phyloP scores from a whole-genome alignment of 2,329 filamentous ascomycete species.

The Triangularia setosa region DNA sequence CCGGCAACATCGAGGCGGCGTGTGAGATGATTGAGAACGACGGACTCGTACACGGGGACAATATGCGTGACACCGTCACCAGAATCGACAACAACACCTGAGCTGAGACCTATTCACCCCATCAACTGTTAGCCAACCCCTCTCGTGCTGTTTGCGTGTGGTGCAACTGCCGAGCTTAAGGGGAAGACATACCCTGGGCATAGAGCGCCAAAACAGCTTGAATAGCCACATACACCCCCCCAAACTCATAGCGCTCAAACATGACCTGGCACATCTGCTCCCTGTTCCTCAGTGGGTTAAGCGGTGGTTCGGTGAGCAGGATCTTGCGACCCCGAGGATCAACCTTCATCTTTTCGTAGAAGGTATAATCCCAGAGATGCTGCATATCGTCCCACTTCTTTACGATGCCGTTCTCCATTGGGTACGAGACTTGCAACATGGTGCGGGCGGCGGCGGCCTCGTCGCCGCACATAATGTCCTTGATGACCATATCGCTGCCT shows the following conservation, averaged over 20 bases:
- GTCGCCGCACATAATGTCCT: slow-evolving; percentile 99
- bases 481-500: slow-evolving; percentile 63
- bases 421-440: slow-evolving; percentile 98
- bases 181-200: slow-evolving; percentile 70
- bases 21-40: slow-evolving; percentile 95
- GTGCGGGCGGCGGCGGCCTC: slow-evolving; percentile 92
- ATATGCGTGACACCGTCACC: slow-evolving; percentile 98
- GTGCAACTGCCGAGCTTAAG: neutral
- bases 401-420: slow-evolving; percentile 99
- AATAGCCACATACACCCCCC: slow-evolving; percentile 58
- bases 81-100: slow-evolving; percentile 96
- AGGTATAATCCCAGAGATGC: slow-evolving; percentile 99
- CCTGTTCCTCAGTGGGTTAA: slow-evolving; percentile 95
- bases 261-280: slow-evolving; percentile 99
- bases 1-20: slow-evolving; percentile 91
- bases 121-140: neutral
- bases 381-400: slow-evolving; percentile 99
- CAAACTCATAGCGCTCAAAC: slow-evolving; percentile 96
- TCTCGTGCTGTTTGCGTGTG: neutral
- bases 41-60: slow-evolving; percentile 96
- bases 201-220: slow-evolving; percentile 77
- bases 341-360: slow-evolving; percentile 93
- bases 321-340: slow-evolving; percentile 93
- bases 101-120: slow-evolving; percentile 62
- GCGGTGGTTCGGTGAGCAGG: slow-evolving; percentile 83